These are phyloP conservation scores for Oryza australiensis DNA, from an alignment of 176 grass and related monocot species.

Conservation along the genomic window DNA sequence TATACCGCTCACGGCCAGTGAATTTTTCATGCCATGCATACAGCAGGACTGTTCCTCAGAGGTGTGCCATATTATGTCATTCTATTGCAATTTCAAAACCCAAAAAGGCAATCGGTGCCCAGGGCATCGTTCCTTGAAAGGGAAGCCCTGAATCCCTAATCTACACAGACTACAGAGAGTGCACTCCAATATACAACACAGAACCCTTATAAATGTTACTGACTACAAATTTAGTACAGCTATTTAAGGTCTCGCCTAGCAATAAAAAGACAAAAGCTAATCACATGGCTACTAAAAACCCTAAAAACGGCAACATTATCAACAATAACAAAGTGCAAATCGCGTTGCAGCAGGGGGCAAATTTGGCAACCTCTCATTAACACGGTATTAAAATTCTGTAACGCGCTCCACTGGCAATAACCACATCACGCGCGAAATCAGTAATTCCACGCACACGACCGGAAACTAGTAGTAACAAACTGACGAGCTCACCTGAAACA, in stretches of 20 bases:
- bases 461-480: neutral
- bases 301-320: neutral
- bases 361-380: constrained; percentile 13
- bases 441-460: neutral
- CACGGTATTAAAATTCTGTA: constrained; percentile 1
- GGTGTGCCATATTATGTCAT: neutral
- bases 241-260: neutral
- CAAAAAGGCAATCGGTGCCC: constrained; percentile 3
- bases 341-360: neutral
- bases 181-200: neutral
- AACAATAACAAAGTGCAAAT: neutral
- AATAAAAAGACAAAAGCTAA: neutral
- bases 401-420: neutral
- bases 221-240: neutral
- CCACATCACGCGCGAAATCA: constrained; percentile 15
- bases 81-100: neutral
- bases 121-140: constrained; percentile 5
- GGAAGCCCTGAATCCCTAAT: neutral
- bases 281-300: neutral
- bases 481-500: constrained; percentile 69
- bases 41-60: neutral
- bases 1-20: neutral
- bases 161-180: neutral
- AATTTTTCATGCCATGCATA: neutral
- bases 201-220: neutral